These are phyloP conservation scores for Orbilia quercus DNA, from an alignment of 2,329 filamentous ascomycete species.

Conservation along the genomic window DNA sequence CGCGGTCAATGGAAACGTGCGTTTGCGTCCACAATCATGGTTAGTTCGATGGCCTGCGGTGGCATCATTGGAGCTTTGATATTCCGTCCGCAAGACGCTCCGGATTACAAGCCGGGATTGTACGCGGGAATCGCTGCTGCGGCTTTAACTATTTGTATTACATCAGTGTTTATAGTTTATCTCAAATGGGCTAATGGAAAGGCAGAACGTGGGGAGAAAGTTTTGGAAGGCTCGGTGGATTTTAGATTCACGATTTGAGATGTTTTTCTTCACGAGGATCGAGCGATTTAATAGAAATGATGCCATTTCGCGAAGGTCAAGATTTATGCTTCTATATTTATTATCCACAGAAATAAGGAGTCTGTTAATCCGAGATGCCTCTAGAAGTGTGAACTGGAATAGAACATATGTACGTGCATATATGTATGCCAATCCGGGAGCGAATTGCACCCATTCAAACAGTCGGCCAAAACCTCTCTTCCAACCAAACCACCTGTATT, in stretches of 20 bases:
- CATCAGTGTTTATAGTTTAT: slow-evolving; percentile 9
- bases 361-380: too few species aligned
- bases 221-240: slow-evolving; percentile 21
- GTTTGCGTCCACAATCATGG: slow-evolving; percentile 78
- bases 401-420: too few species aligned
- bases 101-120: slow-evolving; percentile 21
- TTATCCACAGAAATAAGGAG: too few species aligned
- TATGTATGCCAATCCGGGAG: too few species aligned
- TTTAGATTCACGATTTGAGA: slow-evolving; percentile 34
- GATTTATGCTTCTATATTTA: too few species aligned
- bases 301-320: too few species aligned
- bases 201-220: slow-evolving; percentile 35
- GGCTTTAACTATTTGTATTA: slow-evolving; percentile 5
- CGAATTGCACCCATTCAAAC: too few species aligned
- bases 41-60: slow-evolving; percentile 80
- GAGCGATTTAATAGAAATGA: too few species aligned
- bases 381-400: too few species aligned
- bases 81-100: slow-evolving; percentile 66
- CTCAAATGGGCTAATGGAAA: slow-evolving; percentile 26
- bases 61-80: slow-evolving; percentile 80
- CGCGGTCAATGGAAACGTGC: slow-evolving; percentile 89
- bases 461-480: slow-evolving; percentile 64
- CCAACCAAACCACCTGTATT: slow-evolving; percentile 65
- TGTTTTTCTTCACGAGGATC: too few species aligned
- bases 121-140: slow-evolving; percentile 11